phyloP scores from a whole-genome alignment of 2,329 filamentous ascomycete species.

The Chrysosporium keratinophilum region DNA sequence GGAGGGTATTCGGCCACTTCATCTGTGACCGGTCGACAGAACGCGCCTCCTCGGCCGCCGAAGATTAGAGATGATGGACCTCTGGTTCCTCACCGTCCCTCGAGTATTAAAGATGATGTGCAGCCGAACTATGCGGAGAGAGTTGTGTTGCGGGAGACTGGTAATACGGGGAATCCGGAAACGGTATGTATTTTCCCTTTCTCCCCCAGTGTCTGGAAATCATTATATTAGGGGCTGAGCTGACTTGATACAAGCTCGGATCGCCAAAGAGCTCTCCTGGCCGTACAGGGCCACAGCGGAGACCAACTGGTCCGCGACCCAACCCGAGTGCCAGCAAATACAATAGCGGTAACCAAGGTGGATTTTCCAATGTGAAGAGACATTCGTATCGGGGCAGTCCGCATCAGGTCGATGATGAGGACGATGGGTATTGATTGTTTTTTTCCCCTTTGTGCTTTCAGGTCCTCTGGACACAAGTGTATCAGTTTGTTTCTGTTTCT shows the following conservation, averaged over 20 bases:
- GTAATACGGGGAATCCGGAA: constrained; percentile 21
- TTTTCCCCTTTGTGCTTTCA: background rate
- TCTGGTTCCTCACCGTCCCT: constrained; percentile 44
- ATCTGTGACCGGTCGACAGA: constrained; percentile 25
- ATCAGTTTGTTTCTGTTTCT: background rate
- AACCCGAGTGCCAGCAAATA: constrained; percentile 29
- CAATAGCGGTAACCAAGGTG: constrained; percentile 15
- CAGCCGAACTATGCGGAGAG: constrained; percentile 34
- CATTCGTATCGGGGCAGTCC: constrained; percentile 26
- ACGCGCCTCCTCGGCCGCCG: constrained; percentile 41
- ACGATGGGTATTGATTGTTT: constrained; percentile 21
- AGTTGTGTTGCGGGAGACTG: constrained; percentile 28
- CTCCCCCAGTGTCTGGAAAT: background rate
- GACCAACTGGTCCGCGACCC: constrained; percentile 41
- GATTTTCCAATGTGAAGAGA: constrained; percentile 20
- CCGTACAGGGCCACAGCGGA: constrained; percentile 30
- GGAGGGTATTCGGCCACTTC: constrained; percentile 37
- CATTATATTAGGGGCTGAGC: background rate
- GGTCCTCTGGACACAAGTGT: background rate
- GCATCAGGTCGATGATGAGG: constrained; percentile 28
- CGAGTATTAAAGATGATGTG: constrained; percentile 31
- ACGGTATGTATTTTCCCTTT: constrained; percentile 18
- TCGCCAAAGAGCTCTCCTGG: constrained; percentile 25
- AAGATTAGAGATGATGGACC: constrained; percentile 50
- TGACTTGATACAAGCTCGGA: constrained; percentile 16